Evolutionary conservation across 768 basidiomycete species (phyloP).

Genomic region (Leccinum pellstonianum): DNA sequence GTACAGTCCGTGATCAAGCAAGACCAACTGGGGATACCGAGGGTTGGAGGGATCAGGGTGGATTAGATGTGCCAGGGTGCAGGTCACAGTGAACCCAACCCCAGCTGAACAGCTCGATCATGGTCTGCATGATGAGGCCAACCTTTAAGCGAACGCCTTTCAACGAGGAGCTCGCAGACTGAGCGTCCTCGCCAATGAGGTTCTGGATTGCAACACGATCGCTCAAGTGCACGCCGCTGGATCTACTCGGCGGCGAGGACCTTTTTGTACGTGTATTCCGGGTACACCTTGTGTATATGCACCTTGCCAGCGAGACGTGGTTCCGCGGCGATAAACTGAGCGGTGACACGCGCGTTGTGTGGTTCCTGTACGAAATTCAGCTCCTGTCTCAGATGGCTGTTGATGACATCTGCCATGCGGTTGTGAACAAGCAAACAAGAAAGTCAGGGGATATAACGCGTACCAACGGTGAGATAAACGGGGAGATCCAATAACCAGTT

Average conservation of each 20-base stretch:
- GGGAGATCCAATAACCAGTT: constrained; percentile 84
- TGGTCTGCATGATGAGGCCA: constrained; percentile 79
- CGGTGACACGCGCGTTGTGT: constrained; percentile 67
- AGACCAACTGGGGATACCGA: no score
- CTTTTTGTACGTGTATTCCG: constrained; percentile 67
- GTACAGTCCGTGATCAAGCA: no score
- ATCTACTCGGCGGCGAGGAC: constrained; percentile 89
- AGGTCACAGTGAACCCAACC: constrained; percentile 85
- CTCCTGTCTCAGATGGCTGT: constrained; percentile 79
- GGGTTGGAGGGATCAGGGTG: constrained; percentile 39
- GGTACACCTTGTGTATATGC: constrained; percentile 75
- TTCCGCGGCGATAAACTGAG: constrained; percentile 65
- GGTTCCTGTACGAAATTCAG: constrained; percentile 83
- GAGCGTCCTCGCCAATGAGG: constrained; percentile 51
- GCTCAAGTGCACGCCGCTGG: constrained; percentile 66
- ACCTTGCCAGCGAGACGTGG: constrained; percentile 68
- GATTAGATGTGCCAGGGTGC: constrained; percentile 73
- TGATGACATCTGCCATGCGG: constrained; percentile 61
- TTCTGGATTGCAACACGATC: constrained; percentile 54
- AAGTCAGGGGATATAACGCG: constrained; percentile 22
- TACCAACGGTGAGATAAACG: constrained; percentile 75
- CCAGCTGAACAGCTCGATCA: constrained; percentile 88
- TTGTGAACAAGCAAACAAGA: background rate
- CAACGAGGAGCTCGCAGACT: background rate
- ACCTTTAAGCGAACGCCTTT: constrained; percentile 43